phyloP scores from a whole-genome alignment of 495 filamentous ascomycete genomes.

The Neurospora sp. region DNA sequence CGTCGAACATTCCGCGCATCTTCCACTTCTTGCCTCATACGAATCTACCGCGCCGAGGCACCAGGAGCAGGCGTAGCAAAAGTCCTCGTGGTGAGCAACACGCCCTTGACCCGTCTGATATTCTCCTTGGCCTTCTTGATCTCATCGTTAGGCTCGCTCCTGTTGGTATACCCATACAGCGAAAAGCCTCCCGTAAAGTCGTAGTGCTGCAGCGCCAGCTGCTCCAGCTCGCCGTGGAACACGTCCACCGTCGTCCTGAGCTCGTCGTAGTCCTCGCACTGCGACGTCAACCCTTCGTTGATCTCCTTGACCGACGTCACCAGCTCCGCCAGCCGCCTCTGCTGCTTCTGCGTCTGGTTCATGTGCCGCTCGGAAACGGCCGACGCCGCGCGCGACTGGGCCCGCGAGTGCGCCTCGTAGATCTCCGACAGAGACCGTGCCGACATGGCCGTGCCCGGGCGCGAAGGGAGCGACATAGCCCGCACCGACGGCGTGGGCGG shows the following conservation, averaged over 20 bases:
- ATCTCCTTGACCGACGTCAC: constrained; percentile 43
- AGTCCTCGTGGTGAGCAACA: constrained; percentile 67
- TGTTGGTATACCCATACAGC: constrained; percentile 30
- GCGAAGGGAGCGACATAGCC: background rate
- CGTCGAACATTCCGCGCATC: background rate
- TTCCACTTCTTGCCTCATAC: background rate
- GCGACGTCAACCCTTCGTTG: constrained; percentile 29
- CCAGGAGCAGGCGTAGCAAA: constrained; percentile 32
- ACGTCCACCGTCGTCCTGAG: constrained; percentile 34
- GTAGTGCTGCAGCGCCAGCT: constrained; percentile 19
- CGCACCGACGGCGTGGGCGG: constrained; percentile 21
- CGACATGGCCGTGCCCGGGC: constrained; percentile 13
- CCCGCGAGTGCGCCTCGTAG: constrained; percentile 17
- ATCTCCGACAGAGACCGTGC: constrained; percentile 2
- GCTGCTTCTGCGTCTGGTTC: constrained; percentile 12
- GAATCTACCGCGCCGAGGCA: background rate
- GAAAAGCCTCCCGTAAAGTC: constrained; percentile 23
- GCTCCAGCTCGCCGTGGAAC: constrained; percentile 37
- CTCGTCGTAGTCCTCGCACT: constrained; percentile 26
- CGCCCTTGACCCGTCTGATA: constrained; percentile 88
- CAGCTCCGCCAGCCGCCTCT: constrained; percentile 21
- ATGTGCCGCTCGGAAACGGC: constrained; percentile 15
- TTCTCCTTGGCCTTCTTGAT: constrained; percentile 69
- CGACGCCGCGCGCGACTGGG: constrained; percentile 33
- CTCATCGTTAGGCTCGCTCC: constrained; percentile 56